Base-by-base conservation (phyloP, 352 stramenopile genomes). In the Saprolegnia parasitica region DNA sequence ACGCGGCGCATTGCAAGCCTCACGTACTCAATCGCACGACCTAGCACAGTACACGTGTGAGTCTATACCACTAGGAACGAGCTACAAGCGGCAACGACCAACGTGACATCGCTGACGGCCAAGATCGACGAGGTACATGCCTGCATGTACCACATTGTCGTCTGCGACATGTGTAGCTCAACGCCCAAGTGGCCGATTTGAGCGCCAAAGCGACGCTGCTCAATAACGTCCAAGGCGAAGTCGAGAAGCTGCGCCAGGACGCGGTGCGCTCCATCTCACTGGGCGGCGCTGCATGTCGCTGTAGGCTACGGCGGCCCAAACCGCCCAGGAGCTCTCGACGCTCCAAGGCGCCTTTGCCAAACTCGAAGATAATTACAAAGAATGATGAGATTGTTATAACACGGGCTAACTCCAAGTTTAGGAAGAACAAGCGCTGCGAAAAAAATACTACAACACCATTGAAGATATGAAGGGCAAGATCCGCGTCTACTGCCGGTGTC, bases 381-480 rank as follows among this genome's bases (percentile, higher is more conserved):
- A 58, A 15, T 3, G 18, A 15, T 10, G 21, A 56, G 10, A 55
- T 15, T n/a, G 1, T 5, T 40, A 67, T 54, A 1, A 40, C 5
- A 29, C 24, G 16, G 0, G 56, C 24, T 62, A 45, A 62, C 26
- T 15, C 18, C 0, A 46, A 3, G 26, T 29, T 8, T 68, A 70
- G 23, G 88, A 96, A 64, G 90, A 97, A 70, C 86, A 96, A 71
- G 71, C 80, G 24, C 79, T 98, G 65, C 86, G 91, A 23, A 97
- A 97, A 79, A 98, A 97, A 71, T 97, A 98, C 73, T 97, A 95
- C 82, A 98, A 98, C 76, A 88, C 89, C 80, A 97, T 98, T 73
- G 93, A 98, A 72, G 92, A 98, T 78, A 96, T 98, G 88, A 98
- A 98, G 71, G 92, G 92, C 39, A 98, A 97, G 76, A 98, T 98